These are phyloP conservation scores for Fusarium sp. DNA, from an alignment of 2,329 filamentous ascomycete species.

Conservation along the genomic window DNA sequence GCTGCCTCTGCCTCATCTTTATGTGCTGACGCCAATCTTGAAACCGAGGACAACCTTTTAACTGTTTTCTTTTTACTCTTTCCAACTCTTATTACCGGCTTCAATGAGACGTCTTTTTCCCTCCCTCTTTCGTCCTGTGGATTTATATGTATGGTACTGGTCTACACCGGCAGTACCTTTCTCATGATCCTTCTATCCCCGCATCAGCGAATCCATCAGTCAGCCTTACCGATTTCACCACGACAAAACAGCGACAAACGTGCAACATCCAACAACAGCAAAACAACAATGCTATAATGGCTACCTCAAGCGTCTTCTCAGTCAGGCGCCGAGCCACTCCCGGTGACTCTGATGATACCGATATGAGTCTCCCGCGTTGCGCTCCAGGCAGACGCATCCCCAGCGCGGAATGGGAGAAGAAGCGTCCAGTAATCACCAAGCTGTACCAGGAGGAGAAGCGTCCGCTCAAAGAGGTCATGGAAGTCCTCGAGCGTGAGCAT, in stretches of 20 bases:
- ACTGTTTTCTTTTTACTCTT: constrained; percentile 7
- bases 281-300: constrained; percentile 39
- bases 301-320: constrained; percentile 41
- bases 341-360: constrained; percentile 50
- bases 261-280: not conserved
- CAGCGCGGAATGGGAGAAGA: constrained; percentile 53
- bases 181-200: not conserved
- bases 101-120: constrained; percentile 21
- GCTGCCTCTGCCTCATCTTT: constrained; percentile 28
- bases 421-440: constrained; percentile 54
- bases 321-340: constrained; percentile 45
- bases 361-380: constrained; percentile 45
- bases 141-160: not conserved
- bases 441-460: constrained; percentile 59
- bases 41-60: constrained; percentile 8
- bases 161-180: not conserved
- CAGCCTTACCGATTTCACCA: not conserved
- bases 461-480: constrained; percentile 58
- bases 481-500: constrained; percentile 55
- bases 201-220: constrained; percentile 9
- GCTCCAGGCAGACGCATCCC: constrained; percentile 52
- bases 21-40: constrained; percentile 10
- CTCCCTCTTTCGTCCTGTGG: not conserved
- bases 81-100: constrained; percentile 5
- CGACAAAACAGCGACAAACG: not conserved